Base-by-base conservation (phyloP, 768 basidiomycete species). In the Cyclocybe aegerita region DNA sequence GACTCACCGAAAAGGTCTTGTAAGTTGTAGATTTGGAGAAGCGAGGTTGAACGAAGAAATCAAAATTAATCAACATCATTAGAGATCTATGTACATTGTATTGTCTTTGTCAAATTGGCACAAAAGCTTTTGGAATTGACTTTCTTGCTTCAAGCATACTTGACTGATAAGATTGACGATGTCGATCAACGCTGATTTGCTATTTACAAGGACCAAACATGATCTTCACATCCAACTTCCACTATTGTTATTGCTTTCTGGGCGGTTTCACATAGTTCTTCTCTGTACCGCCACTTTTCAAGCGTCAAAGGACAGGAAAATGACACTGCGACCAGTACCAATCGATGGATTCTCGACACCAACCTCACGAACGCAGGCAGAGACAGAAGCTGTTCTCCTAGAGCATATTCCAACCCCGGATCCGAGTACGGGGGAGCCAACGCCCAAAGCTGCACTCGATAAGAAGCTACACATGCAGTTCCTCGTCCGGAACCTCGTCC, bases 391-490 rank as follows among this genome's bases (percentile, higher is more conserved):
- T 1, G 61, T 82, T 42, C 73, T 93, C n/a, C 67, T 75, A 41
- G 70, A 75, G 32, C 82, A 89, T 49, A 59, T 80, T 12, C 76
- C 85, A 38, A 53, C 47, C 31, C 48, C 40, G 8, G 43, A 41
- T 16, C 14, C 52, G 35, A 49, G 34, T 46, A 8, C 44, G 43
- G 2, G 33, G 40, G 29, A 29, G 34, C 14, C 34, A 23, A 7
- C 36, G 30, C 6, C 23, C 23, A 46, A 53, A 14, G 71, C 78
- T 0, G 60, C 65, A 2, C 72, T 95, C 4, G 73, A 88, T 36
- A 81, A 78, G 60, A 77, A 79, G 38, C 65, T 74, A 1, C 94
- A 97, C 64, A 71, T 93, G 56, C 81, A 87, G 53, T 96, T 82
- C 61, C 80, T 96, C 16, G 75, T 83, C 1, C 76, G 85, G 17